A percentile compares a stretch with the other conserved stretches of the same genome.
Evolutionary conservation across 2,329 filamentous ascomycete species (phyloP).

Genomic region (Cadophora gregata): DNA sequence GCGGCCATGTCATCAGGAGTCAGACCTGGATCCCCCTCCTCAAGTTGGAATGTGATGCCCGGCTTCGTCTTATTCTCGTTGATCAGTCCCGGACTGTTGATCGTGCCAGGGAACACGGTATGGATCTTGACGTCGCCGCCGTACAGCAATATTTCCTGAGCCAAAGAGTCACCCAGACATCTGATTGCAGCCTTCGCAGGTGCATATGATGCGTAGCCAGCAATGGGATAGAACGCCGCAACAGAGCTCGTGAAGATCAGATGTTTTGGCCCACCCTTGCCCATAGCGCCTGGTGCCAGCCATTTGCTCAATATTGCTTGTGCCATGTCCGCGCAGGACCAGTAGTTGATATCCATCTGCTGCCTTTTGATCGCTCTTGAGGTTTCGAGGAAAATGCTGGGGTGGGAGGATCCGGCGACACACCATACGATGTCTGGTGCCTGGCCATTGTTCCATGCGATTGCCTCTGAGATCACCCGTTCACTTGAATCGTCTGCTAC

Average conservation of each 20-base stretch:
- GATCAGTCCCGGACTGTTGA: slow-evolving; percentile 76
- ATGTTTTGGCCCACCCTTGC: slow-evolving; percentile 66
- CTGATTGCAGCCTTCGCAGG: slow-evolving; percentile 87
- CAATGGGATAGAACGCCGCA: slow-evolving; percentile 75
- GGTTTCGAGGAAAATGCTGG: slow-evolving; percentile 79
- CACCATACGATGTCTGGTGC: slow-evolving; percentile 91
- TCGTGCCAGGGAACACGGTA: slow-evolving; percentile 83
- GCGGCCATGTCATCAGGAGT: slow-evolving; percentile 79
- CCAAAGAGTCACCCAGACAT: slow-evolving; percentile 80
- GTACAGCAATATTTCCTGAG: slow-evolving; percentile 86
- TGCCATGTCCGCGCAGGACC: slow-evolving; percentile 83
- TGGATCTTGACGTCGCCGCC: slow-evolving; percentile 83
- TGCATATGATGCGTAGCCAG: slow-evolving; percentile 84
- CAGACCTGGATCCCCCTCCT: slow-evolving; percentile 82
- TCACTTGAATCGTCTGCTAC: slow-evolving; percentile 74
- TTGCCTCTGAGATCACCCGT: slow-evolving; percentile 73
- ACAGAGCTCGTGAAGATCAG: slow-evolving; percentile 87
- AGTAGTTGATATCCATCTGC: slow-evolving; percentile 95
- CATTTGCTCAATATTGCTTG: slow-evolving; percentile 79
- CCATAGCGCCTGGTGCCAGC: slow-evolving; percentile 60
- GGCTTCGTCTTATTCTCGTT: slow-evolving; percentile 83
- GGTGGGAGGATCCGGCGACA: slow-evolving; percentile 76
- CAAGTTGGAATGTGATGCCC: slow-evolving; percentile 76
- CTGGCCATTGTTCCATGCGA: slow-evolving; percentile 75
- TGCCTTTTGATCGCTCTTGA: slow-evolving; percentile 68